Percentiles rank a stretch among this genome's conserved stretches.
Evolutionary conservation across 352 stramenopile genomes (phyloP).

Genomic region (Globisporangium iwayamae): DNA sequence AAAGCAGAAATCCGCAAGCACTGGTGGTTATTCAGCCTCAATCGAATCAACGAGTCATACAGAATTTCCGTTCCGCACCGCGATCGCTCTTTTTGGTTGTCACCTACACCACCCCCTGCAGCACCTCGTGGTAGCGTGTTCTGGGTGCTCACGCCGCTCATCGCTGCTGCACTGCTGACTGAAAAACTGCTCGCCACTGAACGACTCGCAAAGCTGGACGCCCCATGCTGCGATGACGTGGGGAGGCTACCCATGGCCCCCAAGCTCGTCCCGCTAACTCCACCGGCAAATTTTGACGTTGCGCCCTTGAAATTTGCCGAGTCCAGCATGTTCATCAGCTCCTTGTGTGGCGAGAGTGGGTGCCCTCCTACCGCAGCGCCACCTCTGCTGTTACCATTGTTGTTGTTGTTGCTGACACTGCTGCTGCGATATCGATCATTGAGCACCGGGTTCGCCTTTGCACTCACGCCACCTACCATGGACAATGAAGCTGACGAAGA

Average conservation of each 20-base stretch:
- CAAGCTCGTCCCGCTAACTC: slow-evolving; percentile 7
- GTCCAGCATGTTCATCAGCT: slow-evolving; percentile 58
- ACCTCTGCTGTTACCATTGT: slow-evolving; percentile 12
- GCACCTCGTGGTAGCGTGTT: slow-evolving; percentile 3
- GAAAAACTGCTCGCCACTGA: slow-evolving; percentile 9
- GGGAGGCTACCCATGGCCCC: slow-evolving; percentile 15
- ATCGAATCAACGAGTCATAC: slow-evolving; percentile 61
- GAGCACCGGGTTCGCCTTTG: neutral
- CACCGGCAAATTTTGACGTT: slow-evolving; percentile 2
- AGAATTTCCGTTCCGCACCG: slow-evolving; percentile 68
- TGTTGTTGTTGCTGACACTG: slow-evolving; percentile 28
- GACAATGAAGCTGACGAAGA: neutral
- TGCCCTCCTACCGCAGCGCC: slow-evolving; percentile 6
- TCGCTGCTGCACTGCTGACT: neutral
- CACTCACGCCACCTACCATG: neutral
- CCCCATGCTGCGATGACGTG: slow-evolving; percentile 7
- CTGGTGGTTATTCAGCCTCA: slow-evolving; percentile 70
- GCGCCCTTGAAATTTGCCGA: slow-evolving; percentile 33
- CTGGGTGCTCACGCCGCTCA: slow-evolving; percentile 10
- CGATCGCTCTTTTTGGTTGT: slow-evolving; percentile 51
- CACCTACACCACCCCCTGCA: slow-evolving; percentile 12
- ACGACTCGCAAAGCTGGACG: slow-evolving; percentile 24
- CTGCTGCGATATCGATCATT: slow-evolving; percentile 24
- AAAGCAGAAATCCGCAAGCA: slow-evolving; percentile 49
- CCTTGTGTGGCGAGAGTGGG: slow-evolving; percentile 56